Conservation (phyloP, 2,329 filamentous ascomycete genomes). For the Nigrospora osmanthi region DNA sequence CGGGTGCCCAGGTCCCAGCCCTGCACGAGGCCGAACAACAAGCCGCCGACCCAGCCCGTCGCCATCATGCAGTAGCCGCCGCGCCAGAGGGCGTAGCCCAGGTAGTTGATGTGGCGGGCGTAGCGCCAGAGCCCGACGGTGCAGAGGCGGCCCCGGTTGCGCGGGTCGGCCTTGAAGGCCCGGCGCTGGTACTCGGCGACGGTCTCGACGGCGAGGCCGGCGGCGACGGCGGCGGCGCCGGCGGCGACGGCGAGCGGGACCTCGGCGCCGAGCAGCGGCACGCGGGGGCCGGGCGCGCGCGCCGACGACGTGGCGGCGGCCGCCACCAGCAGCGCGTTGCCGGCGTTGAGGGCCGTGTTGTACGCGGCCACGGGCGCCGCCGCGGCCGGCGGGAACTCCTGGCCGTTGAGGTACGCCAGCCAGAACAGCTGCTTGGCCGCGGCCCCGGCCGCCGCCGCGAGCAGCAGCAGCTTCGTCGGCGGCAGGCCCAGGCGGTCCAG, state of each 20-base stretch:
- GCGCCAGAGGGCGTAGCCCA: conserved; percentile 24
- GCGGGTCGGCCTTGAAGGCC: conserved; percentile 26
- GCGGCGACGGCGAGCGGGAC: conserved; percentile 22
- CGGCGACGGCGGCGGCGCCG: conserved; percentile 38
- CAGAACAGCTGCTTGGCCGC: conserved; percentile 50
- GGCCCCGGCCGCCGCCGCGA: conserved; percentile 44
- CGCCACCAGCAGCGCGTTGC: conserved; percentile 47
- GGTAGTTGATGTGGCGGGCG: conserved; percentile 32
- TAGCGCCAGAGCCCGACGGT: conserved; percentile 27
- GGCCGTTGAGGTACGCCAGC: conserved; percentile 35
- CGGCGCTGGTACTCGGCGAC: conserved; percentile 48
- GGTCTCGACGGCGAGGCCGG: conserved; percentile 46
- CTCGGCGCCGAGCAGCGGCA: conserved; percentile 10
- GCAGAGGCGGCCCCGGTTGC: conserved; percentile 29
- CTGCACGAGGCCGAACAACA: conserved; percentile 19
- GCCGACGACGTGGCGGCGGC: conserved; percentile 34
- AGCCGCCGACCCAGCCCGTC: conserved; percentile 25
- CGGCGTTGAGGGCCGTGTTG: conserved; percentile 47
- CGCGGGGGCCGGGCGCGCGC: conserved; percentile 12
- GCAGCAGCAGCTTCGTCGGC: conserved; percentile 35
- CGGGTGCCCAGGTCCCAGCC: conserved; percentile 20
- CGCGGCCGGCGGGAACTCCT: conserved; percentile 36
- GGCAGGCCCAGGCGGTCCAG: conserved; percentile 12
- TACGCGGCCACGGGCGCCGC: conserved; percentile 37
- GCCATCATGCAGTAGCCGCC: conserved; percentile 23